Evolutionary conservation across 306 rosid species (phyloP).

Genomic region (Astragalus membranaceus): DNA sequence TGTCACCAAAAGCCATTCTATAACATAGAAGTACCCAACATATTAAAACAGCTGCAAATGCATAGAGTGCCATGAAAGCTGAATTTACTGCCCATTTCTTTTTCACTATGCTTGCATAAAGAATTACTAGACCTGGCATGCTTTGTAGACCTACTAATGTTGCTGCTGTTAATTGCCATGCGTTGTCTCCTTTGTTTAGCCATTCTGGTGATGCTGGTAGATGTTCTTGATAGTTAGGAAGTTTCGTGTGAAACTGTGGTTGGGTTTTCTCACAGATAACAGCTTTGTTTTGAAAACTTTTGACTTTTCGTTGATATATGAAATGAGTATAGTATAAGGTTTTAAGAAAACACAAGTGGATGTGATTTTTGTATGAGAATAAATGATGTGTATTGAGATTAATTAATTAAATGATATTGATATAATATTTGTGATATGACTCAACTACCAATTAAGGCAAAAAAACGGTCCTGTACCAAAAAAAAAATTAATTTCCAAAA

Average conservation of each 20-base stretch:
- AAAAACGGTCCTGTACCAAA: too few relatives aligned
- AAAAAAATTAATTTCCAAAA: too few relatives aligned
- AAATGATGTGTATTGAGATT: neutral
- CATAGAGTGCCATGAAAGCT: constrained; percentile 92
- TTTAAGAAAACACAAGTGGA: neutral
- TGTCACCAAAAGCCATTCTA: constrained; percentile 78
- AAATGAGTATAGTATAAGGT: neutral
- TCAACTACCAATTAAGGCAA: too few relatives aligned
- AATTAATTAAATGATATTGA: too few relatives aligned
- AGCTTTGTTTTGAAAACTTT: neutral
- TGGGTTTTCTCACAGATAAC: neutral
- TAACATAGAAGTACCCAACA: constrained; percentile 77
- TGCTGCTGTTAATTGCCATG: constrained; percentile 85
- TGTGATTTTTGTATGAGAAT: neutral
- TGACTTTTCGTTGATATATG: constrained; percentile 19
- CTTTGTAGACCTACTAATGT: constrained; percentile 77
- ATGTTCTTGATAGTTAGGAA: constrained; percentile 28
- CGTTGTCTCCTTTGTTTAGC: constrained; percentile 97
- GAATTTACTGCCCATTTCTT: constrained; percentile 97
- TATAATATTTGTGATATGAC: too few relatives aligned
- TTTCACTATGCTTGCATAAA: constrained; percentile 93
- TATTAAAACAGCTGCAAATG: constrained; percentile 76
- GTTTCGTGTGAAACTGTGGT: constrained; percentile 18
- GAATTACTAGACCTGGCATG: constrained; percentile 94
- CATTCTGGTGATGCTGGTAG: constrained; percentile 46